These are phyloP conservation scores for Erysimum cheiri DNA, from an alignment of 441 rosid species.

Conservation along the genomic window DNA sequence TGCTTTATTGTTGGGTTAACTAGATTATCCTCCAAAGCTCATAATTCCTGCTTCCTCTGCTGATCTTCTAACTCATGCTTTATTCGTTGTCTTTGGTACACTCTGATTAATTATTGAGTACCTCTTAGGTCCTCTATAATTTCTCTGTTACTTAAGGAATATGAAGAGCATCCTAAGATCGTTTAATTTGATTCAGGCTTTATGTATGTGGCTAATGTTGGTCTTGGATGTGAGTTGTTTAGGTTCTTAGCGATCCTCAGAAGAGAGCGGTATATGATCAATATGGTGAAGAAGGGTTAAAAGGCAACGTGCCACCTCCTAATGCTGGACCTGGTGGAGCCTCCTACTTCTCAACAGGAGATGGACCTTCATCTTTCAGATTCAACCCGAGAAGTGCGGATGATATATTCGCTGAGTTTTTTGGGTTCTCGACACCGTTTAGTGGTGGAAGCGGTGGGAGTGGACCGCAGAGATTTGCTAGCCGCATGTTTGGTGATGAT, in stretches of 20 bases:
- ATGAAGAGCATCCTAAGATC: background rate
- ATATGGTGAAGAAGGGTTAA: slow-evolving; percentile 86
- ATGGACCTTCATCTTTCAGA: slow-evolving; percentile 55
- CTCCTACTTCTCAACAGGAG: slow-evolving; percentile 61
- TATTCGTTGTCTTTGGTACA: background rate
- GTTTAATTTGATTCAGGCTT: slow-evolving; percentile 4
- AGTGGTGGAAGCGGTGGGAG: slow-evolving; percentile 56
- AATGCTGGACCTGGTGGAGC: slow-evolving; percentile 52
- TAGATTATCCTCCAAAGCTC: background rate
- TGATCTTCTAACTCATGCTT: background rate
- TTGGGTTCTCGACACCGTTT: slow-evolving; percentile 66
- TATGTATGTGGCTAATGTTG: slow-evolving; percentile 15
- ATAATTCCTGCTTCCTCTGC: background rate
- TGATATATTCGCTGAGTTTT: slow-evolving; percentile 73
- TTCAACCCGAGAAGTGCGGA: slow-evolving; percentile 73
- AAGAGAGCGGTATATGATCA: slow-evolving; percentile 81
- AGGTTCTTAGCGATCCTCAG: slow-evolving; percentile 88
- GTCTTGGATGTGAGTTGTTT: slow-evolving; percentile 24
- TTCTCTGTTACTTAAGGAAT: background rate
- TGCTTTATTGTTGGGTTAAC: slow-evolving; percentile 7
- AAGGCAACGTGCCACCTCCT: slow-evolving; percentile 77
- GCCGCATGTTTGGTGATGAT: slow-evolving; percentile 70
- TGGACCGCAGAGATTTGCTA: slow-evolving; percentile 63
- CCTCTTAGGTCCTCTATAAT: background rate
- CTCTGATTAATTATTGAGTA: background rate